phyloP scores from a whole-genome alignment of 345 rosid species.

The Citrus mangshanensis region DNA sequence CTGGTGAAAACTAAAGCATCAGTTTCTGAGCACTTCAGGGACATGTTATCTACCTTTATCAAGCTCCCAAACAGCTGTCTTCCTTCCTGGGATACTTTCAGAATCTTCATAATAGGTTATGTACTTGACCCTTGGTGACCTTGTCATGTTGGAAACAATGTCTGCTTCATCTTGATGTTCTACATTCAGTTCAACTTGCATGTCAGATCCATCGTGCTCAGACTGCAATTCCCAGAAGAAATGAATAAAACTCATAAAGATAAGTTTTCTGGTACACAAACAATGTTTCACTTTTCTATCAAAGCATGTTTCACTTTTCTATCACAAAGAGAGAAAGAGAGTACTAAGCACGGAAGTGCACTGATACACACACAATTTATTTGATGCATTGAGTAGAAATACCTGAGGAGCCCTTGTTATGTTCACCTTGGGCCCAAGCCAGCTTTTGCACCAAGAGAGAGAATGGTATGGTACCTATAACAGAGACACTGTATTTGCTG shows the following conservation, averaged over 20 bases:
- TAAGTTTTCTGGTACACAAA: not conserved
- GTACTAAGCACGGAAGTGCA: not conserved
- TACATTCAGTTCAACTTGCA: constrained; percentile 72
- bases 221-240: constrained; percentile 52
- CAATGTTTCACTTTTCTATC: not conserved
- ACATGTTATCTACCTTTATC: constrained; percentile 68
- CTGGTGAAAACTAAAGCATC: constrained; percentile 12
- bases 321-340: not conserved
- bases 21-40: constrained; percentile 5
- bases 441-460: constrained; percentile 93
- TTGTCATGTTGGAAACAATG: constrained; percentile 83
- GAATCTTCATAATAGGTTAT: constrained; percentile 94
- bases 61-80: constrained; percentile 98
- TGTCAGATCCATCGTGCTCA: constrained; percentile 93
- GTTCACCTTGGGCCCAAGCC: constrained; percentile 91
- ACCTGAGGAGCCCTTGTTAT: constrained; percentile 98
- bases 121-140: constrained; percentile 72
- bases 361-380: not conserved
- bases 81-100: constrained; percentile 77
- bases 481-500: constrained; percentile 4
- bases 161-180: constrained; percentile 73
- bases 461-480: constrained; percentile 91
- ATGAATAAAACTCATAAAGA: constrained; percentile 8
- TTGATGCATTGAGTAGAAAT: constrained; percentile 9
- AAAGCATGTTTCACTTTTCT: not conserved